phyloP scores from a whole-genome alignment of 140 eudicot species.

The Senecio squalidus region DNA sequence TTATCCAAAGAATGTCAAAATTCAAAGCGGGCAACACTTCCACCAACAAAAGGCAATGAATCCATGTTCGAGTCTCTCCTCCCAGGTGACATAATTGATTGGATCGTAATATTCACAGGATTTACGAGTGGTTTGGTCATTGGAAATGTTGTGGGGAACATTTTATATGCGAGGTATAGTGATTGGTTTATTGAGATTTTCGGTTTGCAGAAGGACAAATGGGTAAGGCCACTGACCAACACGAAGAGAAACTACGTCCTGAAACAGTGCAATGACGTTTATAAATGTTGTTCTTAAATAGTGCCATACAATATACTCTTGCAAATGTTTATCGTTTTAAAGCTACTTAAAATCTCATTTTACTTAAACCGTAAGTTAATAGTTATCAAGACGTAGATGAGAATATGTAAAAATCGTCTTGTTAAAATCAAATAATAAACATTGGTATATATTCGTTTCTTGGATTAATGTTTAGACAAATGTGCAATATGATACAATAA shows the following conservation, averaged over 20 bases:
- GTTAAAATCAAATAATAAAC: no score
- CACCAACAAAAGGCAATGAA: neutral
- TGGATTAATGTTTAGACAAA: no score
- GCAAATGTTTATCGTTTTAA: no score
- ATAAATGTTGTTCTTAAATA: no score
- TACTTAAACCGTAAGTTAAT: no score
- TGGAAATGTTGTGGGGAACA: neutral
- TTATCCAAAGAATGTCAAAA: constrained; percentile 22
- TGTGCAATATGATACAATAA: no score
- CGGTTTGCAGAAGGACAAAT: constrained; percentile 3
- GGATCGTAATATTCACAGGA: constrained; percentile 8
- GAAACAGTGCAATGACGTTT: no score
- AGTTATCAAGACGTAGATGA: no score
- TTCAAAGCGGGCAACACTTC: neutral
- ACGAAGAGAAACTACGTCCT: constrained; percentile 5
- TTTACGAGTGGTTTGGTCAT: constrained; percentile 3
- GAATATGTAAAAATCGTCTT: no score
- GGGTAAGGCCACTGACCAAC: constrained; percentile 7
- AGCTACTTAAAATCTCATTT: no score
- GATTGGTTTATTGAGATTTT: constrained; percentile 5
- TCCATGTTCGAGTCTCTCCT: neutral
- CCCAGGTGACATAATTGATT: constrained; percentile 15
- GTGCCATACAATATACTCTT: no score
- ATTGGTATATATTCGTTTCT: no score
- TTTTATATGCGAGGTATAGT: constrained; percentile 5